Evolutionary conservation across 2,329 filamentous ascomycete genomes (phyloP), one percentile per base, ranked within the genome.

Genomic region (Madurella fahalii): DNA sequence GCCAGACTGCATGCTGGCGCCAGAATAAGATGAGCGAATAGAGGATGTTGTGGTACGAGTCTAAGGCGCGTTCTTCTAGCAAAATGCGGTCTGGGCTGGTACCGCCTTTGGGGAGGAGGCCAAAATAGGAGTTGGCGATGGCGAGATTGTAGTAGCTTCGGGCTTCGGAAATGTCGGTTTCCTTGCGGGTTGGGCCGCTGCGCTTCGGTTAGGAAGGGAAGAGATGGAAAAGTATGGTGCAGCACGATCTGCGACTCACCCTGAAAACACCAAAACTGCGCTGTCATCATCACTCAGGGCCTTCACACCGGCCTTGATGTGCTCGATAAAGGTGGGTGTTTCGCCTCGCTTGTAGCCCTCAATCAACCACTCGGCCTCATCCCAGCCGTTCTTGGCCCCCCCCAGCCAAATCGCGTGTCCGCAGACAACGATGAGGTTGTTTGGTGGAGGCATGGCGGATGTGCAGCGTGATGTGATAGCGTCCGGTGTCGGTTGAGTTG

Each of bases 11-110:
- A 58, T 72, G 71, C 56, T 79, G 82, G 2, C 77, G 74, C 59
- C 86, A 75, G 64, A 82, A 83, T 37, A 72, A 66, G 15, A 76
- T 63, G 2, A 95, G 74, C 12, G 86, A 87, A 67, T 92, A 91
- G 15, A 95, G 72, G 5, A 96, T 72, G 67, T 96, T 96, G 67
- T 91, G 86, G 65, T 90, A 93, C 1, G 87, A 93, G 69, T 96
- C 92, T 1, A 93, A 83, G 0, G 92, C 90, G 52, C 81, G 77
- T 9, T 85, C 79, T 66, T 96, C 91, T 2, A 82, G 65, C 0
- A 82, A 66, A 16, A 90, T 73, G 20, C 74, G 74, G n/a, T 40
- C 16, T 2, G 42, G 17, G 13, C 25, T 25, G n/a, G 47, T 50
- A 8, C 51, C 56, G 17, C 54, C 15, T 1, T 18, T 41, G 1